These are phyloP conservation scores for Aspergillus sclerotialis DNA, from an alignment of 2,329 filamentous ascomycete species.

Conservation along the genomic window DNA sequence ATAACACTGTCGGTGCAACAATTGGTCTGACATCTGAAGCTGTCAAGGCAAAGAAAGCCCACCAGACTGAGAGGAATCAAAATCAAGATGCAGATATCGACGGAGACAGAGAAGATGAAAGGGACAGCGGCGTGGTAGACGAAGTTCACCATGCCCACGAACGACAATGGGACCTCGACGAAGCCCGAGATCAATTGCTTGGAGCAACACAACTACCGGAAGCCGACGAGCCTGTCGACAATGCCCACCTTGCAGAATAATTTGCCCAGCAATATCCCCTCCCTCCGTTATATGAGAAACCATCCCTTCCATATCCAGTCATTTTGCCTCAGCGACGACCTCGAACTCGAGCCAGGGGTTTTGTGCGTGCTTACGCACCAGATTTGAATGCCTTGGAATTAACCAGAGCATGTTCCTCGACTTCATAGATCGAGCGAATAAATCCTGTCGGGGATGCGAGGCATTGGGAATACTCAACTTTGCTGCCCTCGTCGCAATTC, in stretches of 20 bases:
- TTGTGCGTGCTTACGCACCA: constrained; percentile 35
- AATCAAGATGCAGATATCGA: background rate
- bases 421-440: constrained; percentile 30
- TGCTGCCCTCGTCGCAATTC: constrained; percentile 33
- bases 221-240: constrained; percentile 1
- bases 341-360: constrained; percentile 28
- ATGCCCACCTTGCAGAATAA: constrained; percentile 7
- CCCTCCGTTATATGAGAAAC: constrained; percentile 6
- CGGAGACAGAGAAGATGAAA: background rate
- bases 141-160: constrained; percentile 3
- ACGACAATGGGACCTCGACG: constrained; percentile 18
- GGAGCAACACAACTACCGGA: background rate
- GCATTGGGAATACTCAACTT: constrained; percentile 38
- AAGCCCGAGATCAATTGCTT: constrained; percentile 15
- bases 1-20: background rate
- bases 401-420: constrained; percentile 29
- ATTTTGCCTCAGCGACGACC: constrained; percentile 36
- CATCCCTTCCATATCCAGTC: constrained; percentile 25
- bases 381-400: constrained; percentile 28
- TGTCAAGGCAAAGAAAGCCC: constrained; percentile 12
- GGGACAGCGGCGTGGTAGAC: constrained; percentile 1
- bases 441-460: constrained; percentile 31
- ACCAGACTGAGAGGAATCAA: constrained; percentile 5
- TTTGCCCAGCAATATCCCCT: constrained; percentile 9
- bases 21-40: constrained; percentile 21